Evolutionary conservation across 2,329 filamentous ascomycete species (phyloP), one percentile per base, ranked within the genome.

Genomic region (Trichoderma cornu-damae): DNA sequence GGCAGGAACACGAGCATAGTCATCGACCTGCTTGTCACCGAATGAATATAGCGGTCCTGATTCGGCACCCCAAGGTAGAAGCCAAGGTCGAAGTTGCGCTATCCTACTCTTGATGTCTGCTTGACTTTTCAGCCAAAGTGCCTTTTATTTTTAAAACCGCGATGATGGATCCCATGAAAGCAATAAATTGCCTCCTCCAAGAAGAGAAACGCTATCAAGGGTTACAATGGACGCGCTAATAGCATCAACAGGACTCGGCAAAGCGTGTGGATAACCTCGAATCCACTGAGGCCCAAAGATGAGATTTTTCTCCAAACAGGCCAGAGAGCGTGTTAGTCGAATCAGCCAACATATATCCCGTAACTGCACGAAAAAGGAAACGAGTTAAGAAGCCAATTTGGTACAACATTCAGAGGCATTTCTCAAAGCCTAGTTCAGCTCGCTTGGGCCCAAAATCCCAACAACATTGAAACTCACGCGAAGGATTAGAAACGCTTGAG

Each of bases 181-280:
- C 6, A n/a, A 14, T 9, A 1, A 53, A 69, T 57, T 68, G 80
- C 79, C 72, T 89, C 87, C 68, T 90, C 85, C 1, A 90, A 85
- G 22, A 90, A 86, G 22, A 89, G 74, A 57, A 87, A 74, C 2
- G 87, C 78, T 2, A 78, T 72, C 4, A 79, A 49, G 0, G n/a
- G 81, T 77, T 0, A 84, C 81, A 1, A 74, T 65, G 3, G 81
- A 68, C 9, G 90, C 77, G 57, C 87, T 84, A 0, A 78, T 60
- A 1, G 82, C 83, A 64, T 84, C 88, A 49, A 88, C 73, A 0
- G 90, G 69, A 64, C 87, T 89, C 0, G 87, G 87, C 37, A 90
- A 72, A 1, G 85, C 85, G 70, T 86, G 90, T 0, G 87, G 87
- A 70, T 83, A 89, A 49, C 73, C 71, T 18, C 72, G 75, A 76